Base-by-base conservation (phyloP, 371 early-diverging fungal genomes). In the Dinochytrium kinnereticum region DNA sequence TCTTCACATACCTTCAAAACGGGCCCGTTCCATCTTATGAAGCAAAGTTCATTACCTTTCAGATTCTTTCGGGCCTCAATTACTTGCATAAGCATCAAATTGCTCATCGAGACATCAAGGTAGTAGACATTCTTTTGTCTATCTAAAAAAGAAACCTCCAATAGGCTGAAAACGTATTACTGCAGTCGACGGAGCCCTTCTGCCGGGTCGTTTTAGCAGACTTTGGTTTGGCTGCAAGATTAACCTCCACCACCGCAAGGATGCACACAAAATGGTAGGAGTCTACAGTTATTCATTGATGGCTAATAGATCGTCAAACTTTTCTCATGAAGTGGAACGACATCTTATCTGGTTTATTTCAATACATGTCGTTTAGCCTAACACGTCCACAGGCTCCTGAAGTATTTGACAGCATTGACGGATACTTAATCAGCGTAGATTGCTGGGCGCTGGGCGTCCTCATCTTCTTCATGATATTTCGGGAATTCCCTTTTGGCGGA, bases 221-320 rank as follows among this genome's bases (percentile, higher is more conserved):
- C 64, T 61, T 61, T 61, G 64, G 64, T 17, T 28, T 61, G 10
- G 24, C 64, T 10, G 10, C 19, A 7, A 5, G 21, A 2, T 17
- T 61, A 7, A 26, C 10, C 5, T 53, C 55, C 5, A 31, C 26
- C 33, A 7, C 10, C 34, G 15, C 36, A 13, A 13, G 64, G 7
- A 61, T 61, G 64, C 64, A 30, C 19, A 61, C 64, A 36, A 61
- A 34, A 61, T 61, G 64, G 64, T 61, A 61, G 7, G 30, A 10
- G 26, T 15, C 38, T 10, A 2, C 24, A 15, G 24, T 19, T 3
- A 31, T 2, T 61, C 28, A 36, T 13, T 10, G 34, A 53, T 53
- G 26, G 55, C 26, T n/a, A 5, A 21, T 21, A 30, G 7, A 17
- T 19, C 3, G 34, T 30, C 34, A 5, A 61, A 7, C 13, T 61